Percentiles rank a stretch among this genome's conserved stretches.
These are phyloP conservation scores for Lolium multiflorum DNA, from an alignment of 176 grass and related monocot genomes.

Conservation along the genomic window DNA sequence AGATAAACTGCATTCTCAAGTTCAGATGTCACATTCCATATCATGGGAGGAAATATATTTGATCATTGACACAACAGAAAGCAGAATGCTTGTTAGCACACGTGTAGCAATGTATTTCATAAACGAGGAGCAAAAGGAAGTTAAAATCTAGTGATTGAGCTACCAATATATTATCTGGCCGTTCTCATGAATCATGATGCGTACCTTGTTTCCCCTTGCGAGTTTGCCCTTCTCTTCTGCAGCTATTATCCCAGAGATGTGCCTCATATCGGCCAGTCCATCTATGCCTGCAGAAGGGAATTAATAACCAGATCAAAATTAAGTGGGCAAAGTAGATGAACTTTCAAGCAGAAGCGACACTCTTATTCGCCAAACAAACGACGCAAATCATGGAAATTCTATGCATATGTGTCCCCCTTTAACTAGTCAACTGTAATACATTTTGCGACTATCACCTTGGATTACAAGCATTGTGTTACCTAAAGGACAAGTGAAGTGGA, in stretches of 20 bases:
- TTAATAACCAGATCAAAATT: background rate
- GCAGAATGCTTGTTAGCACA: constrained; percentile 31
- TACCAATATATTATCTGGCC: background rate
- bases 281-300: constrained; percentile 46
- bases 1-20: constrained; percentile 64
- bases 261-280: constrained; percentile 83
- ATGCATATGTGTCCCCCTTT: constrained; percentile 5
- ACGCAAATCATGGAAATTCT: constrained; percentile 26
- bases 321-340: background rate
- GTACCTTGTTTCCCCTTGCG: constrained; percentile 84
- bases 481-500: constrained; percentile 41
- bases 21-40: constrained; percentile 21
- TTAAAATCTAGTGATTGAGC: background rate
- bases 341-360: constrained; percentile 29
- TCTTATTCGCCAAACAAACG: background rate
- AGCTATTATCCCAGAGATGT: constrained; percentile 83
- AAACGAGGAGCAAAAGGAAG: background rate
- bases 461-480: constrained; percentile 40
- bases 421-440: constrained; percentile 8
- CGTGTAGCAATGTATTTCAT: background rate
- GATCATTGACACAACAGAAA: constrained; percentile 1
- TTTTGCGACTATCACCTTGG: constrained; percentile 26
- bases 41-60: background rate
- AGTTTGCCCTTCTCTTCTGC: constrained; percentile 75
- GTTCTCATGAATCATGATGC: background rate